Base-by-base conservation (phyloP, 1,139 yeast genomes). In the Yarrowia galli region DNA sequence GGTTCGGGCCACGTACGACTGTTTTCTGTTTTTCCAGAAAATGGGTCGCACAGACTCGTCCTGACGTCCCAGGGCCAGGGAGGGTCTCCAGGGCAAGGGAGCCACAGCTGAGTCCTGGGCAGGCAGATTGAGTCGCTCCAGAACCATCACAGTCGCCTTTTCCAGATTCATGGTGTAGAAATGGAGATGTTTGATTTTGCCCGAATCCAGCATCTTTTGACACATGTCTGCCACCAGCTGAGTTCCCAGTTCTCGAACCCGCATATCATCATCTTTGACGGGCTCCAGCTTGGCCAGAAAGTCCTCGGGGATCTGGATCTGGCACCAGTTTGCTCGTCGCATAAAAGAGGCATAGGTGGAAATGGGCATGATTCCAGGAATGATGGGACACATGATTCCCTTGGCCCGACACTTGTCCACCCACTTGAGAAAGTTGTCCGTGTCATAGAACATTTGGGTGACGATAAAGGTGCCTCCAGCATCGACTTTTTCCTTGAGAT, bases 301-400 rank as follows among this genome's bases (percentile, higher is more conserved):
- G 69, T 85, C 84, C 71, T 84, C 84, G 6, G 99, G 99, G 71
- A 95, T 84, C 51, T 84, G 79, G 72, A 95, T 88, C 75, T 89
- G 89, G 68, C 97, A 92, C 99, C 98, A 95, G 69, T 87, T 88
- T 18, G 98, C 97, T 75, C 99, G 87, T 80, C 99, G 88, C 72
- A 92, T 79, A 76, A 95, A 95, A 4, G 97, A 88, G 45, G 96
- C 91, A 79, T 93, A 93, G 12, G 98, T 92, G 22, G 97, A 89
- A 71, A 95, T 93, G 25, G 99, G 99, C 99, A 95, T 95, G 78
- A 95, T 92, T 32, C 99, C 99, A 1, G 99, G 99, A 70, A 95
- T 89, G 73, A 95, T 91, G 49, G 98, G 98, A 6, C 68, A 91
- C 87, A 60, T 83, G 71, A 95, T 84, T n/a, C 97, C 98, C 40